Percentiles rank a stretch among this genome's conserved stretches.
phyloP scores from a whole-genome alignment of 2,329 filamentous ascomycete species.

The Achaetomium macrosporum region DNA sequence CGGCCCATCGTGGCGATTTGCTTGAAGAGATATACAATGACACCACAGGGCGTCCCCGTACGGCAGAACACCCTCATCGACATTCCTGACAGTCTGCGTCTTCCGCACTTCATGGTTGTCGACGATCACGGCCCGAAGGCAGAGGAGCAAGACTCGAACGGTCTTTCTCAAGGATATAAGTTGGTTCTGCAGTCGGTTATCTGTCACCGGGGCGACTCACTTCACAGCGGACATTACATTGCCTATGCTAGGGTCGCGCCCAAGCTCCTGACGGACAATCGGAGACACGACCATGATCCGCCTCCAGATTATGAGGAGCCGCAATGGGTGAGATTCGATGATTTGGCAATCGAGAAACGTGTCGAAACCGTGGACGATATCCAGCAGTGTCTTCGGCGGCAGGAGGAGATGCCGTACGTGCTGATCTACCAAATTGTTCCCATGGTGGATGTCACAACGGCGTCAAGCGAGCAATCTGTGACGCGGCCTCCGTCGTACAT shows the following conservation, averaged over 20 bases:
- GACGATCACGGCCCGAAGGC: slow-evolving; percentile 65
- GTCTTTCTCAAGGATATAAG: slow-evolving; percentile 85
- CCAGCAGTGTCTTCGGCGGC: slow-evolving; percentile 59
- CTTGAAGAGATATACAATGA: slow-evolving; percentile 81
- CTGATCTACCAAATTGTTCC: slow-evolving; percentile 94
- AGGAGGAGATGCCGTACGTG: slow-evolving; percentile 84
- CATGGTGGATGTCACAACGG: slow-evolving; percentile 61
- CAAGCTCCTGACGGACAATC: slow-evolving; percentile 54
- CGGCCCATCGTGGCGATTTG: slow-evolving; percentile 88
- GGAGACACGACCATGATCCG: slow-evolving; percentile 48
- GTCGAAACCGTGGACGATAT: slow-evolving; percentile 73
- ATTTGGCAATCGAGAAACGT: slow-evolving; percentile 62
- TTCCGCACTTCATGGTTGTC: slow-evolving; percentile 81
- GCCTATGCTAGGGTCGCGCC: slow-evolving; percentile 73
- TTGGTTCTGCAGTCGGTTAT: slow-evolving; percentile 86
- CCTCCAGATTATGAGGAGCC: slow-evolving; percentile 64
- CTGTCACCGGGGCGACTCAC: slow-evolving; percentile 80
- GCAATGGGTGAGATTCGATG: slow-evolving; percentile 89
- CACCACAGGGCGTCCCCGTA: slow-evolving; percentile 59
- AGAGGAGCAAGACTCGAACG: slow-evolving; percentile 48
- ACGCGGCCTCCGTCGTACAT: slow-evolving; percentile 55
- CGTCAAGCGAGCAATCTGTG: slow-evolving; percentile 42
- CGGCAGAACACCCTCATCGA: slow-evolving; percentile 81
- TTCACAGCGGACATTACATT: slow-evolving; percentile 89
- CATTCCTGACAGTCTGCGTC: slow-evolving; percentile 72